phyloP scores from a whole-genome alignment of 2,329 filamentous ascomycete species.

The Aphanocladium album region DNA sequence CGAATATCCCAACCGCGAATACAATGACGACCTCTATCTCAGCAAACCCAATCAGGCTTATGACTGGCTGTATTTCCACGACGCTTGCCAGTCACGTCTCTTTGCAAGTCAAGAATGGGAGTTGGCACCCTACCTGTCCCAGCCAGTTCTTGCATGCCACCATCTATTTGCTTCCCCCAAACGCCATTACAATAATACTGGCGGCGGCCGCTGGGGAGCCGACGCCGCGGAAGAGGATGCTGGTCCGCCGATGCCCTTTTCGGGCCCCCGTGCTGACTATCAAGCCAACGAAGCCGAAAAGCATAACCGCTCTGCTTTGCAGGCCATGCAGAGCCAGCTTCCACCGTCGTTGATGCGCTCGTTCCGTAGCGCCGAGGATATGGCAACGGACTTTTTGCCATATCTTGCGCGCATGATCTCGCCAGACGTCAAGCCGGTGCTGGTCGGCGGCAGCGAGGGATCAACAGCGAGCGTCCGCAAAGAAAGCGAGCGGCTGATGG shows the following conservation, averaged over 20 bases:
- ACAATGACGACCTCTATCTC: slow-evolving; percentile 87
- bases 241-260: slow-evolving; percentile 63
- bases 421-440: slow-evolving; percentile 85
- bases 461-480: slow-evolving; percentile 81
- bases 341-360: slow-evolving; percentile 66
- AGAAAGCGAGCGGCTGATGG: slow-evolving; percentile 75
- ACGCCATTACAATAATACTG: slow-evolving; percentile 37
- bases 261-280: slow-evolving; percentile 76
- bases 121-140: slow-evolving; percentile 77
- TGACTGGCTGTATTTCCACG: slow-evolving; percentile 95
- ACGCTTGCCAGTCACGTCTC: slow-evolving; percentile 71
- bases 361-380: slow-evolving; percentile 72
- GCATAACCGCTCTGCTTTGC: slow-evolving; percentile 68
- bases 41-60: slow-evolving; percentile 84
- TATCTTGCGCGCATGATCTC: slow-evolving; percentile 79
- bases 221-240: slow-evolving; percentile 40
- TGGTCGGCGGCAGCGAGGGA: slow-evolving; percentile 64
- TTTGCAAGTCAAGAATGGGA: slow-evolving; percentile 92
- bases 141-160: slow-evolving; percentile 85
- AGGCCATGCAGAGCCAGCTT: slow-evolving; percentile 66
- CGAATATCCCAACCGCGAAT: slow-evolving; percentile 79
- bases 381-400: slow-evolving; percentile 78
- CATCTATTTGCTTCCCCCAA: slow-evolving; percentile 77
- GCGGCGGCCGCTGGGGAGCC: slow-evolving; percentile 41
- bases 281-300: slow-evolving; percentile 76